Conservation (phyloP, 352 stramenopile genomes). For the Peronospora belbahrii region DNA sequence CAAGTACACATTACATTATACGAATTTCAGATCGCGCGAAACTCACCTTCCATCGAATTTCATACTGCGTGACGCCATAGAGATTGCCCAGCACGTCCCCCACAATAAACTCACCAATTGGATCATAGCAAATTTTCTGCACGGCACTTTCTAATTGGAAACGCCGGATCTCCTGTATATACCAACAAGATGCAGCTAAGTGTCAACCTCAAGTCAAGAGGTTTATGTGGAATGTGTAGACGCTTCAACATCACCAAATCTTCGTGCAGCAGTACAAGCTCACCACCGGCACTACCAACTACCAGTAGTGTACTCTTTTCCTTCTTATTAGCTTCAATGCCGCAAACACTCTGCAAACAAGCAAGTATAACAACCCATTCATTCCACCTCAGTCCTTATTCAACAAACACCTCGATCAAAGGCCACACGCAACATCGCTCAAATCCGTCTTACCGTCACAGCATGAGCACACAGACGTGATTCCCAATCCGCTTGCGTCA, state of each 20-base stretch:
- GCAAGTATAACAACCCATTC: conserved; percentile 2
- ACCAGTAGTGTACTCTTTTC: conserved; percentile 22
- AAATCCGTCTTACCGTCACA: conserved; percentile 16
- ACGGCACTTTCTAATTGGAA: conserved; percentile 42
- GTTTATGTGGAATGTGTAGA: neutral
- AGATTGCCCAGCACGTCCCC: conserved; percentile 36
- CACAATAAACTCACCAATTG: conserved; percentile 32
- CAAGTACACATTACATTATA: neutral
- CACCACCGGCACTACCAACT: conserved; percentile 30
- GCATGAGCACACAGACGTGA: conserved; percentile 12
- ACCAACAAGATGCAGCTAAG: conserved; percentile 1
- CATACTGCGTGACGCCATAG: conserved; percentile 47
- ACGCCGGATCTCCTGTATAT: conserved; percentile 34
- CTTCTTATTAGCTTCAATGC: conserved; percentile 15
- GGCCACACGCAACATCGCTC: no score
- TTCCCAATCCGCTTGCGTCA: conserved; percentile 8
- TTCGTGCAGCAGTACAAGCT: conserved; percentile 42
- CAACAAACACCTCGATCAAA: no score
- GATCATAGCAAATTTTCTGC: conserved; percentile 28
- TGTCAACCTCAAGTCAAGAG: neutral
- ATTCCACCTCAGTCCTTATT: conserved; percentile 8
- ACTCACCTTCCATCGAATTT: conserved; percentile 46
- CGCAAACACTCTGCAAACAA: conserved; percentile 34
- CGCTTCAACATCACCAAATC: conserved; percentile 18
- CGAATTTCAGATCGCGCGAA: no score